A percentile compares a stretch with the other conserved stretches of the same genome.
Conservation (phyloP, 1,284 basidiomycete genomes). For the Cystobasidium pallidum region DNA sequence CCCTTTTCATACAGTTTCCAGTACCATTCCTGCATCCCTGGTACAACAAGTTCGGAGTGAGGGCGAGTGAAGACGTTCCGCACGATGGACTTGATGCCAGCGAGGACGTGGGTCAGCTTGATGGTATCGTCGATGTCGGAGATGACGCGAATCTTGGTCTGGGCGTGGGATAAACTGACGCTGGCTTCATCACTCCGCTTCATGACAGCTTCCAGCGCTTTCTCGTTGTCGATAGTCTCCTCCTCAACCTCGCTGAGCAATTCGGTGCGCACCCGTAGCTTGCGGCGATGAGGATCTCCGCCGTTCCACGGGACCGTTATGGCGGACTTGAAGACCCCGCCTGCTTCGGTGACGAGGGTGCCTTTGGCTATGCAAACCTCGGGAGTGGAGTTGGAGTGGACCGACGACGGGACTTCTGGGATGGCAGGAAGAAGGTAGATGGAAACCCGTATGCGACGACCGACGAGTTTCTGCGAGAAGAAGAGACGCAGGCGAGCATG, state of each 20-base stretch:
- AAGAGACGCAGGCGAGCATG: conserved; percentile 51
- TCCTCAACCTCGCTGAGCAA: conserved; percentile 32
- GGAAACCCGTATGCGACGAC: conserved; percentile 48
- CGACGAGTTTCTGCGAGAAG: conserved; percentile 50
- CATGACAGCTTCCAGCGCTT: conserved; percentile 18
- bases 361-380: conserved; percentile 42
- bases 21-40: conserved; percentile 84
- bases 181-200: conserved; percentile 28
- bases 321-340: conserved; percentile 49
- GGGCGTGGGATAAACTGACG: conserved; percentile 27
- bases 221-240: conserved; percentile 21
- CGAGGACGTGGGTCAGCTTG: conserved; percentile 62
- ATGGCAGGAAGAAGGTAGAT: conserved; percentile 38
- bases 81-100: conserved; percentile 55
- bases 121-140: conserved; percentile 96
- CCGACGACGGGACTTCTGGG: not conserved
- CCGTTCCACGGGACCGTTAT: conserved; percentile 42
- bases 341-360: conserved; percentile 42
- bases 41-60: conserved; percentile 69
- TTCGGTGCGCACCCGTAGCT: conserved; percentile 35
- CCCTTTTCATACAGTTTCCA: conserved; percentile 68
- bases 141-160: conserved; percentile 63
- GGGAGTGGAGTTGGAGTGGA: not conserved
- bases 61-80: conserved; percentile 61
- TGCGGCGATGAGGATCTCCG: conserved; percentile 23